Evolutionary conservation across 257 asterid species (phyloP), one percentile per base, ranked within the genome.

Genomic region (Orobanche coerulescens): DNA sequence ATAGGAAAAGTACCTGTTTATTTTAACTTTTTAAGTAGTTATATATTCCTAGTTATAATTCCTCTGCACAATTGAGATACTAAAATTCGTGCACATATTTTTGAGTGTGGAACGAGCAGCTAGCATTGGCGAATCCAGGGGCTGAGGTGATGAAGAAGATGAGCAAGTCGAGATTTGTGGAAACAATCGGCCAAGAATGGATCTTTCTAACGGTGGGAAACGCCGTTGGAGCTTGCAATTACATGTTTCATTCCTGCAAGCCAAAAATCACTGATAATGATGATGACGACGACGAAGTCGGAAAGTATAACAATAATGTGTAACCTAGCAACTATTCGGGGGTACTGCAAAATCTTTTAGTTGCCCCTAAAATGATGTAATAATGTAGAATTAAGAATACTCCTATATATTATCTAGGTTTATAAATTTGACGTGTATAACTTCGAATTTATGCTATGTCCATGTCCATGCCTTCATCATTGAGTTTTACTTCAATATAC

Each of bases 101-200:
- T n/a, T n/a, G n/a, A n/a, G n/a, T n/a, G n/a, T n/a, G n/a, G n/a
- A n/a, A n/a, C n/a, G 25, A 60, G 5, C 75, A 89, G 97, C 76
- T 93, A 14, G 91, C 33, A 4, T 54, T 93, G 69, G 97, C 82
- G 19, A 89, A 93, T 42, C 99, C 97, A 0, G 90, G 92, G 3
- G 82, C 82, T 0, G 97, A 89, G 71, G 87, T 93, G 79, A 84
- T 83, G 92, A 93, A 93, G 87, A 93, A 93, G 70, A 13, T 93
- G 56, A 71, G 80, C 78, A 93, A 86, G 54, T 75, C 96, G 1
- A 86, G 89, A 14, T 66, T 84, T 16, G 33, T 89, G 1, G 97
- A 89, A 70, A 76, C 75, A 69, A 20, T 93, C 33, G 97, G 97
- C 2, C 73, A 84, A 1, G 94, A 88, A 60, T 92, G 97, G 97